Evolutionary conservation across 2,329 filamentous ascomycete genomes (phyloP).

Genomic region (Monilinia vaccinii-corymbosi): DNA sequence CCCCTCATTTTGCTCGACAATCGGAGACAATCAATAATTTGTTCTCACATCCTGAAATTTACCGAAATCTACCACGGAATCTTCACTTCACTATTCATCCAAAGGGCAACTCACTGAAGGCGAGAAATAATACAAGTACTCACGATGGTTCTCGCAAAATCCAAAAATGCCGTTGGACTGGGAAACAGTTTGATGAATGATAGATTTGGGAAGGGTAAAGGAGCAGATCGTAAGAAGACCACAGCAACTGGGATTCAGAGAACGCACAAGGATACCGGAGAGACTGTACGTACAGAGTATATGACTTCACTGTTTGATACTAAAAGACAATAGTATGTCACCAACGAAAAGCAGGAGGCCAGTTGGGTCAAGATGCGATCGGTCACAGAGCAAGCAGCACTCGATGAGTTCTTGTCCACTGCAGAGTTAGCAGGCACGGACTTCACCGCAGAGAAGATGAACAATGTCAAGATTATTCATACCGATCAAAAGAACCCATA

Average conservation of each 20-base stretch:
- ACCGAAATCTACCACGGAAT: neutral
- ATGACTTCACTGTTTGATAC: constrained; percentile 1
- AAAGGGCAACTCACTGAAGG: neutral
- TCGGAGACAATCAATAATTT: constrained; percentile 10
- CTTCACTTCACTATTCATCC: too few species aligned
- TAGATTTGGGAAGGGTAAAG: constrained; percentile 90
- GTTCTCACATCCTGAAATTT: neutral
- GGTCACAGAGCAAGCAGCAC: constrained; percentile 89
- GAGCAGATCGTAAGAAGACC: constrained; percentile 67
- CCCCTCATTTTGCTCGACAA: constrained; percentile 18
- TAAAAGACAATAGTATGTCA: constrained; percentile 58
- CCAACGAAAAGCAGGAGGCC: constrained; percentile 82
- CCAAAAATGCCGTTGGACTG: constrained; percentile 88
- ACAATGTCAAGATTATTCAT: constrained; percentile 98
- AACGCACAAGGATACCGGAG: constrained; percentile 71
- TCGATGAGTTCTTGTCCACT: constrained; percentile 93
- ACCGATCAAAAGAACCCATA: constrained; percentile 94
- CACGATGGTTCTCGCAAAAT: constrained; percentile 73
- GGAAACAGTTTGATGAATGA: constrained; percentile 99
- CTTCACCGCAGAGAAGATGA: constrained; percentile 98
- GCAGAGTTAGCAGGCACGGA: constrained; percentile 97
- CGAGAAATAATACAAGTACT: neutral
- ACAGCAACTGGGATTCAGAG: constrained; percentile 45
- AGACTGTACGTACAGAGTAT: constrained; percentile 44
- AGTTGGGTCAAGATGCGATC: constrained; percentile 99